A percentile compares a stretch with the other conserved stretches of the same genome.
Conservation (phyloP, 495 filamentous ascomycete genomes). For the Hypoxylon subgilvum region DNA sequence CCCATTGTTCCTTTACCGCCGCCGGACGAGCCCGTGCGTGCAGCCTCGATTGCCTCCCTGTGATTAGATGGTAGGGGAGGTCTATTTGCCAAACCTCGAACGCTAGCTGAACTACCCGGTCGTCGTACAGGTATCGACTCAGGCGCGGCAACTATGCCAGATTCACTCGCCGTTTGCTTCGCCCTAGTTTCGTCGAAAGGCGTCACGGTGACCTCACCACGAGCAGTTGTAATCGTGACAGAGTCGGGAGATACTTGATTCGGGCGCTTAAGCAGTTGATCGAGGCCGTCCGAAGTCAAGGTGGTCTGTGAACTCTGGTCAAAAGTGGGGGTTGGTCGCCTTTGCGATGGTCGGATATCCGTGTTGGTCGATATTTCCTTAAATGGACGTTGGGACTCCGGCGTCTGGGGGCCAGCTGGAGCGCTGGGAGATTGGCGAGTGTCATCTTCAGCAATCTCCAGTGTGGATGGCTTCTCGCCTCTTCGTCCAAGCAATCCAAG, state of each 20-base stretch:
- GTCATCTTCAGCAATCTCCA: constrained; percentile 63
- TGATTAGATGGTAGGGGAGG: constrained; percentile 85
- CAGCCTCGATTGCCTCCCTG: constrained; percentile 82
- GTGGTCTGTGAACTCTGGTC: constrained; percentile 78
- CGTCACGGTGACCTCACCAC: constrained; percentile 24
- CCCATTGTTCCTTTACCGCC: constrained; percentile 71
- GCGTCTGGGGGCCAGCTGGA: constrained; percentile 44
- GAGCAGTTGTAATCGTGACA: constrained; percentile 29
- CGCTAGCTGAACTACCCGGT: constrained; percentile 74
- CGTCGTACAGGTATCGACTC: constrained; percentile 49
- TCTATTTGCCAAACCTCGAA: constrained; percentile 42
- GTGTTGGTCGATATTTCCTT: constrained; percentile 51
- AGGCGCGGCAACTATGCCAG: constrained; percentile 20
- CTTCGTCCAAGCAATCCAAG: constrained; percentile 52
- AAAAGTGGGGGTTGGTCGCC: constrained; percentile 49
- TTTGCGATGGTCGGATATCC: constrained; percentile 42
- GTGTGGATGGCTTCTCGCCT: constrained; percentile 38
- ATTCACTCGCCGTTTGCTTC: constrained; percentile 42
- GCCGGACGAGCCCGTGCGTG: constrained; percentile 58
- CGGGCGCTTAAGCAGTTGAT: constrained; percentile 62
- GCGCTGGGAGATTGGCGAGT: constrained; percentile 53
- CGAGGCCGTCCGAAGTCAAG: constrained; percentile 73
- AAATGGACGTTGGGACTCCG: constrained; percentile 51
- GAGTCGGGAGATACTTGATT: constrained; percentile 8
- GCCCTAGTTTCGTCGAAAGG: constrained; percentile 37